Evolutionary conservation across 2,329 filamentous ascomycete species (phyloP).

Genomic region (Trichoderma guizhouense): DNA sequence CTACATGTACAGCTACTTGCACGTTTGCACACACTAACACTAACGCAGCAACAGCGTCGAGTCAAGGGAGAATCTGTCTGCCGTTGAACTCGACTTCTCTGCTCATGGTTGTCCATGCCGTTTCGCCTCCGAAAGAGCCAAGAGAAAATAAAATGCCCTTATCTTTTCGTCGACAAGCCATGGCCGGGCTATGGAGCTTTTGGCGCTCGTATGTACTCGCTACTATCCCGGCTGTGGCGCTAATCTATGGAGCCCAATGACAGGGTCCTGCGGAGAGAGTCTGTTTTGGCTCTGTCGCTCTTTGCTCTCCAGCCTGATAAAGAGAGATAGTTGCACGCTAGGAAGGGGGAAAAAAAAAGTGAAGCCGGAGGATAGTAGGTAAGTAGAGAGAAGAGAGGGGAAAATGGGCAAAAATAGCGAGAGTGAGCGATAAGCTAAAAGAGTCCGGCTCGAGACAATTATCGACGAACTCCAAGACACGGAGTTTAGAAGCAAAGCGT

Average conservation of each 20-base stretch:
- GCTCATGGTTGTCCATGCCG: neutral
- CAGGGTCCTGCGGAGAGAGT: neutral
- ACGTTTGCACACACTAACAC: too few relatives aligned
- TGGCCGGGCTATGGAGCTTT: neutral
- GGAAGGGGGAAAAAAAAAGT: neutral
- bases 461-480: neutral
- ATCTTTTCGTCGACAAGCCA: neutral
- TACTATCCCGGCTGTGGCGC: slow-evolving; percentile 18
- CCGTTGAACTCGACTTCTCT: neutral
- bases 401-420: neutral
- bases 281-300: neutral
- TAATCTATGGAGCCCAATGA: slow-evolving; percentile 22
- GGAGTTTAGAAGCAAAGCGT: neutral
- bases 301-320: neutral
- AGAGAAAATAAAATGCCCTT: neutral
- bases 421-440: neutral
- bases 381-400: neutral
- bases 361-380: neutral
- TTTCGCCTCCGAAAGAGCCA: neutral
- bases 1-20: neutral
- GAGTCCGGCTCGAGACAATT: neutral
- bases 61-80: neutral
- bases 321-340: neutral
- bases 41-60: neutral
- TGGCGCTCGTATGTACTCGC: neutral